Conservation (phyloP, 176 grass and related monocot species). For the Chrysopogon serrulatus region DNA sequence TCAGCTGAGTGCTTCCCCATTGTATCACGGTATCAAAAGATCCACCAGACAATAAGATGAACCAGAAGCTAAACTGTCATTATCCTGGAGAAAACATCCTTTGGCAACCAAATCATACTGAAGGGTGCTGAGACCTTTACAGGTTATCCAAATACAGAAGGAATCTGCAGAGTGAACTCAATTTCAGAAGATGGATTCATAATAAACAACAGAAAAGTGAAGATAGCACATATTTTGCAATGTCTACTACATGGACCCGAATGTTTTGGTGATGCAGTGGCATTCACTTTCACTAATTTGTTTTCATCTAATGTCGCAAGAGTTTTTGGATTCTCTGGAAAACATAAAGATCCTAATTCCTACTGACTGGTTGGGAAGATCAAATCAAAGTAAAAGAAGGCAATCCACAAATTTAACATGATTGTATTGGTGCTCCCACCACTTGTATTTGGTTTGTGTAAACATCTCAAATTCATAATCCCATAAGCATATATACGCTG, state of each 20-base stretch:
- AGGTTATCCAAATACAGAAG: background rate
- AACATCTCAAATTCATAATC: background rate
- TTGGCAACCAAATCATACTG: conserved; percentile 7
- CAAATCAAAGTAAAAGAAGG: background rate
- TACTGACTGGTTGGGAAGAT: background rate
- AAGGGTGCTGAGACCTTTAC: background rate
- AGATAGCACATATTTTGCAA: background rate
- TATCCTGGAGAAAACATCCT: conserved; percentile 26
- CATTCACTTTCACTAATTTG: background rate
- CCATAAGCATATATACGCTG: background rate
- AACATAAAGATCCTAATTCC: background rate
- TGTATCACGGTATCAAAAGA: conserved; percentile 6
- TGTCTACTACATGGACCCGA: background rate
- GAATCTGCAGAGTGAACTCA: background rate
- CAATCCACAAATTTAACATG: background rate
- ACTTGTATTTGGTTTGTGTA: background rate
- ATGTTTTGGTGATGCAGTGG: background rate
- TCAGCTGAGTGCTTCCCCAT: conserved; percentile 52
- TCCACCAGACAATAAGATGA: background rate
- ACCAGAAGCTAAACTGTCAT: conserved; percentile 3
- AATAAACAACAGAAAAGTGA: background rate
- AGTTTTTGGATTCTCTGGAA: background rate
- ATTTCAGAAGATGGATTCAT: background rate
- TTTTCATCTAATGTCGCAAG: background rate
- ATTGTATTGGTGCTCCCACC: background rate